Evolutionary conservation across 2,329 filamentous ascomycete genomes (phyloP), one percentile per base, ranked within the genome.

Genomic region (Neospermospora avenae): DNA sequence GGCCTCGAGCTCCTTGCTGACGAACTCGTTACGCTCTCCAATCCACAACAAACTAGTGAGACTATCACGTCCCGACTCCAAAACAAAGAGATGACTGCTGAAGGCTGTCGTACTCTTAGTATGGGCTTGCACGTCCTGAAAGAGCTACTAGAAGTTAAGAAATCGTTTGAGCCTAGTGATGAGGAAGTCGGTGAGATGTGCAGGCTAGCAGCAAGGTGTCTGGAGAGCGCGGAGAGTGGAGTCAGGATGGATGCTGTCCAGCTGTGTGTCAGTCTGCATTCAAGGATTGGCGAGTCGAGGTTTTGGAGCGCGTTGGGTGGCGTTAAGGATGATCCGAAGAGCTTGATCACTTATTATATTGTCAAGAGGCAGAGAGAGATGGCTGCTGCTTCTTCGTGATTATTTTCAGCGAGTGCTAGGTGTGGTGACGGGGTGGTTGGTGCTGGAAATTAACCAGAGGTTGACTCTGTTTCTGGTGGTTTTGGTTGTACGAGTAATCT

Each of bases 301-400:
- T 93, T 93, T 71, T 93, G 89, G 89, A 81, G 81, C 35, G 80
- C 81, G 24, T 78, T 92, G 68, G 83, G 79, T 59, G 81, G 77
- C 10, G 80, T 89, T 34, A 82, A 84, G 69, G 88, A 91, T 65
- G 88, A 90, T 65, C 84, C 88, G 22, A 84, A 91, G 77, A 91
- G 87, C 66, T 74, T 93, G 62, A 86, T 93, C 68, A 92, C 88
- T 10, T 93, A 93, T 72, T 93, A 92, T 73, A 87, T 92, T 69
- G 89, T 89, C 42, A 87, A 87, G 78, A 80, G 81, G 71, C 84
- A 88, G 74, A 77, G 84, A 55, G 85, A 88, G 74, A 20, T 63
- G n/a, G 67, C 66, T 52, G 61, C 56, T 55, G 46, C 59, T 45
- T 59, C 37, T 45, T 58, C 37, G 22, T 65, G 58, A 62, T 45